These are phyloP conservation scores for Ballota nigra DNA, from an alignment of 257 asterid species.

Conservation along the genomic window DNA sequence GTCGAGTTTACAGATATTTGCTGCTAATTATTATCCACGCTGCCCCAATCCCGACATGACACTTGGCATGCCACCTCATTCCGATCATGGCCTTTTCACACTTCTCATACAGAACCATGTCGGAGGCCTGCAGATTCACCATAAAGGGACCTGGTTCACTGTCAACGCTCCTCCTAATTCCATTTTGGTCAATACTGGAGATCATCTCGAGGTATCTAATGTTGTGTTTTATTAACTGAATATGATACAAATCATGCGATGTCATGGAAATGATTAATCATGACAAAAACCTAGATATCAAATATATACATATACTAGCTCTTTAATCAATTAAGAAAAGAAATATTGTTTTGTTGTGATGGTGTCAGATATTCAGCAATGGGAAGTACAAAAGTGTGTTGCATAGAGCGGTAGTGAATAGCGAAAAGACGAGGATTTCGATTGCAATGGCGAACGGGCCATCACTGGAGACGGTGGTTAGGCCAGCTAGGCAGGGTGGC, in stretches of 20 bases:
- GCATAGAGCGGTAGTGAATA: constrained; percentile 74
- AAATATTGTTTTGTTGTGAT: too few species aligned
- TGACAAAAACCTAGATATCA: too few species aligned
- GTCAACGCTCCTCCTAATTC: constrained; percentile 53
- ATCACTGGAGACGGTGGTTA: constrained; percentile 45
- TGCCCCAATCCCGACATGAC: constrained; percentile 69
- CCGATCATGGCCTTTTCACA: constrained; percentile 81
- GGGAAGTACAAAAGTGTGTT: constrained; percentile 78
- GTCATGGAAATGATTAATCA: too few species aligned
- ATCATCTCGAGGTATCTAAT: constrained; percentile 70
- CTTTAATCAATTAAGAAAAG: too few species aligned
- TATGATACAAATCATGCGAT: too few species aligned
- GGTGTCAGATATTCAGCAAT: constrained; percentile 63
- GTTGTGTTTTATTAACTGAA: too few species aligned
- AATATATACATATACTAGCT: too few species aligned
- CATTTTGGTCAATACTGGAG: constrained; percentile 61
- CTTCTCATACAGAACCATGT: constrained; percentile 58
- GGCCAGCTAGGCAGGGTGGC: constrained; percentile 37
- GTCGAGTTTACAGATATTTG: constrained; percentile 38
- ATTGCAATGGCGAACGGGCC: constrained; percentile 67
- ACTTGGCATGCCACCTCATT: constrained; percentile 68
- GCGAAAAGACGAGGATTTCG: constrained; percentile 57
- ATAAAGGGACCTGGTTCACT: constrained; percentile 52
- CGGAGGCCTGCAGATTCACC: constrained; percentile 65
- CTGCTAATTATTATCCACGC: constrained; percentile 63